A percentile compares a stretch with the other conserved stretches of the same genome.
These are phyloP conservation scores for Tricladium varicosporioides DNA, from an alignment of 2,329 filamentous ascomycete species.

Conservation along the genomic window DNA sequence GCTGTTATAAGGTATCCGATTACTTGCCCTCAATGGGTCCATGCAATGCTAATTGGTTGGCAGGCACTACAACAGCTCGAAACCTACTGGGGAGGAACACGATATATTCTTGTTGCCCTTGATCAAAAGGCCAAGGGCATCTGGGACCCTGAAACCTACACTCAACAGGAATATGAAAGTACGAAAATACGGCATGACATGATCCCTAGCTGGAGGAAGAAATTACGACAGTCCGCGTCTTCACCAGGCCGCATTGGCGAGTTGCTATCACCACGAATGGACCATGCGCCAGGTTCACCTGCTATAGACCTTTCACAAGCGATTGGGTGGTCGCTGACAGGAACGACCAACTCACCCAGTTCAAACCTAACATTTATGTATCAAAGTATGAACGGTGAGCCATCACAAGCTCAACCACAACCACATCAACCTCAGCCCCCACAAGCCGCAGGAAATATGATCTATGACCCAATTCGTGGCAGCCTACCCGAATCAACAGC, in stretches of 20 bases:
- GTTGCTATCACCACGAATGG: slow-evolving; percentile 44
- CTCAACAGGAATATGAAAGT: slow-evolving; percentile 73
- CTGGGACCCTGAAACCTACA: slow-evolving; percentile 70
- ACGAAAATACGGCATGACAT: slow-evolving; percentile 50
- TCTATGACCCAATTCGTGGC: slow-evolving; percentile 58
- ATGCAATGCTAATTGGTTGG: too few species aligned
- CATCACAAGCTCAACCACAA: slow-evolving; percentile 7
- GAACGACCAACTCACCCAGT: slow-evolving; percentile 80
- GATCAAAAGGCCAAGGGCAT: slow-evolving; percentile 88
- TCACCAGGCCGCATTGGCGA: slow-evolving; percentile 22
- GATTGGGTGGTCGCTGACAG: slow-evolving; percentile 85
- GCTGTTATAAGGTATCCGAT: slow-evolving; percentile 63
- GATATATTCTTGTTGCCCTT: slow-evolving; percentile 81
- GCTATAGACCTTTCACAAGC: slow-evolving; percentile 47
- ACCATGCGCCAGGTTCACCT: slow-evolving; percentile 46
- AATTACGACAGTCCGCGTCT: slow-evolving; percentile 22
- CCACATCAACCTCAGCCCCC: slow-evolving; percentile 32
- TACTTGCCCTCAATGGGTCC: too few species aligned
- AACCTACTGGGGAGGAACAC: slow-evolving; percentile 80
- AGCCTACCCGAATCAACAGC: slow-evolving; percentile 47
- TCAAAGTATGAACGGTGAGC: slow-evolving; percentile 27
- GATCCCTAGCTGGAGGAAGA: slow-evolving; percentile 37
- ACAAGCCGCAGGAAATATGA: slow-evolving; percentile 56
- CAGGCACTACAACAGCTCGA: slow-evolving; percentile 75
- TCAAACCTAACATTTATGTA: slow-evolving; percentile 82